Base-by-base conservation (phyloP, 164 flowering plant species). In the Stephania japonica region DNA sequence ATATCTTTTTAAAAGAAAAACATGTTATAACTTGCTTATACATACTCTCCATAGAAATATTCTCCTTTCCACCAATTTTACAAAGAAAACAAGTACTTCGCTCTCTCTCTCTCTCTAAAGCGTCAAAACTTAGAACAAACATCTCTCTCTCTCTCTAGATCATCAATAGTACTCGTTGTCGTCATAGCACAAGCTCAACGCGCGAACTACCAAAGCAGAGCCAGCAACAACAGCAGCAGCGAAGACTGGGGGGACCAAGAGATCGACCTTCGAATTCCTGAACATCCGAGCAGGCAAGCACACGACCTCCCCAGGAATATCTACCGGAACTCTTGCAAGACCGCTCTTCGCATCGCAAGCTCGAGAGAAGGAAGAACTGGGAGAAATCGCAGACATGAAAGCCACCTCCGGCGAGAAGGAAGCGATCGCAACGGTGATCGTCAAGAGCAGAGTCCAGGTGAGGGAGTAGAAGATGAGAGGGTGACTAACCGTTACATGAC, bases 331-430 rank as follows among this genome's bases (percentile, higher is more conserved):
- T 76, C 90, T 83, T 3, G 23, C 25, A 41, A n/a, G 41, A n/a
- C 74, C 74, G 38, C 4, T 32, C 43, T 62, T 56, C 7, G 7
- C 67, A 9, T 63, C 43, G 66, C 74, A 63, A 1, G 56, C 53
- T n/a, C 41, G 11, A 5, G 74, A 70, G 47, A 70, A 71, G 14
- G 49, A 71, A 32, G 73, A 71, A 4, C 66, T 41, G 27, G 74
- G 74, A 42, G 74, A 61, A 21, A 72, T 63, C 13, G 53, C 32
- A 0, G 81, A 77, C 0, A 84, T 84, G 66, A 88, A 90, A 0
- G 90, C 88, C 7, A 83, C 27, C 78, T 90, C 91, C 27, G 91
- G 90, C 9, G 88, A 71, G 75, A 88, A 88, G 0, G 95, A 87
- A 0, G 86, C 90, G 21, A 86, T 75, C 6, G 84, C 91, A 25